Evolutionary conservation across 1,284 basidiomycete genomes (phyloP).

Genomic region (Bjerkandera adusta): DNA sequence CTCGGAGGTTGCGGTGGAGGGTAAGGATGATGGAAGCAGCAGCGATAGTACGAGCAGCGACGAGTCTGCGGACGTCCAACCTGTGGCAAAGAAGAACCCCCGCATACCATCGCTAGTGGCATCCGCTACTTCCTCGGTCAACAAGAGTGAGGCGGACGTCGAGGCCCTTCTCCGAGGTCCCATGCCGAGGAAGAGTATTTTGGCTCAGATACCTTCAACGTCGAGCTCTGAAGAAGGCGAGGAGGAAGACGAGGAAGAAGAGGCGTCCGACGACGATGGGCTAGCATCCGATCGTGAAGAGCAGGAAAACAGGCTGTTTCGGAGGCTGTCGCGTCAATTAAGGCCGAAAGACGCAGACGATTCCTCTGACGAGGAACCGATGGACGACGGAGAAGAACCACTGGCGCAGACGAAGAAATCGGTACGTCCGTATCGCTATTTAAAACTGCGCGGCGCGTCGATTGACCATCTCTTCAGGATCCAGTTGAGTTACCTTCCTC

Average conservation of each 20-base stretch:
- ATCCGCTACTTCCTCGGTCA: not conserved
- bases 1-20: constrained; percentile 28
- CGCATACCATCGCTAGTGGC: constrained; percentile 2
- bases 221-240: constrained; percentile 20
- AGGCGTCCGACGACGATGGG: constrained; percentile 22
- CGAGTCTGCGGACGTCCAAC: constrained; percentile 16
- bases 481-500: constrained; percentile 5
- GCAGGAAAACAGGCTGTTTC: constrained; percentile 22
- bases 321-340: constrained; percentile 24
- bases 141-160: constrained; percentile 14
- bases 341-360: constrained; percentile 15
- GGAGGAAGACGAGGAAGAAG: constrained; percentile 18
- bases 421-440: not conserved
- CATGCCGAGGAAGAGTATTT: constrained; percentile 18
- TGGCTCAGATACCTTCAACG: constrained; percentile 23
- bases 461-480: not conserved
- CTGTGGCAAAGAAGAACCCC: no score
- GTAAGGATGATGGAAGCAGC: constrained; percentile 30
- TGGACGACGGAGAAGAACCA: constrained; percentile 19
- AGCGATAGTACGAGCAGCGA: constrained; percentile 24
- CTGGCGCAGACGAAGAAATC: constrained; percentile 12
- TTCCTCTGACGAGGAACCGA: constrained; percentile 27
- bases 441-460: no score
- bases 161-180: constrained; percentile 29
- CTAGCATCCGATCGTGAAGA: no score